Evolutionary conservation across 163 green algal species (phyloP).

Genomic region (Chlamydomonas reinhardtii): DNA sequence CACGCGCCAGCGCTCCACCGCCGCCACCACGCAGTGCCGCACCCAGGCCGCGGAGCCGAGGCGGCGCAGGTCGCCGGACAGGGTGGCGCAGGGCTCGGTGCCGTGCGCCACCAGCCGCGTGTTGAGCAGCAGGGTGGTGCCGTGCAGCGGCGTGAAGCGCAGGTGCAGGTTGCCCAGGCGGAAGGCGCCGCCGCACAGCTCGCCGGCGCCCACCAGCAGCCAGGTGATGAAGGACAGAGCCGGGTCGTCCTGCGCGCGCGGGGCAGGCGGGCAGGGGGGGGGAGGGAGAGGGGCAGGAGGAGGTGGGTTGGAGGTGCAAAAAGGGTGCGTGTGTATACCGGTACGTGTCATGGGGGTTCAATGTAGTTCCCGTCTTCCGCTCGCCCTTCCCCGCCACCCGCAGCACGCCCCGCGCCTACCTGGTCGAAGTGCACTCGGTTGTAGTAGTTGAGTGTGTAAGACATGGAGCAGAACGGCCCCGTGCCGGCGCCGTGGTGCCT

Average conservation of each 20-base stretch:
- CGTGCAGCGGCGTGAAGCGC: constrained; percentile 11
- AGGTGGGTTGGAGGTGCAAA: not conserved
- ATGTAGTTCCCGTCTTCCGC: no score
- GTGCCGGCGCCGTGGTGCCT: not conserved
- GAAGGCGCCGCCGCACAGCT: not conserved
- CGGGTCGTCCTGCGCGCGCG: not conserved
- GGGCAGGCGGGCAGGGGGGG: not conserved
- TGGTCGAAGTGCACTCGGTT: not conserved
- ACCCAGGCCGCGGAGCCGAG: not conserved
- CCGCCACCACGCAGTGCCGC: not conserved
- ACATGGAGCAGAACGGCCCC: not conserved
- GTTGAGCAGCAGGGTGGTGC: not conserved
- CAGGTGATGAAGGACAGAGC: constrained; percentile 1
- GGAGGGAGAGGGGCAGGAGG: not conserved
- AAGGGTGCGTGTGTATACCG: no score
- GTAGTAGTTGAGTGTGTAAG: not conserved
- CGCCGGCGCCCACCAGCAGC: not conserved
- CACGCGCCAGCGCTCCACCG: not conserved
- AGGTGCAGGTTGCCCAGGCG: not conserved
- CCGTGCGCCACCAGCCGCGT: not conserved
- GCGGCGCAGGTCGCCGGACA: not conserved
- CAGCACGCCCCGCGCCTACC: no score
- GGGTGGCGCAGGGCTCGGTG: not conserved
- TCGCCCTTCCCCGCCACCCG: no score
- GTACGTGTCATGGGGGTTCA: no score